A percentile compares a stretch with the other conserved stretches of the same genome.
phyloP scores from a whole-genome alignment of 2,329 filamentous ascomycete species.

The Colletotrichum truncatum region DNA sequence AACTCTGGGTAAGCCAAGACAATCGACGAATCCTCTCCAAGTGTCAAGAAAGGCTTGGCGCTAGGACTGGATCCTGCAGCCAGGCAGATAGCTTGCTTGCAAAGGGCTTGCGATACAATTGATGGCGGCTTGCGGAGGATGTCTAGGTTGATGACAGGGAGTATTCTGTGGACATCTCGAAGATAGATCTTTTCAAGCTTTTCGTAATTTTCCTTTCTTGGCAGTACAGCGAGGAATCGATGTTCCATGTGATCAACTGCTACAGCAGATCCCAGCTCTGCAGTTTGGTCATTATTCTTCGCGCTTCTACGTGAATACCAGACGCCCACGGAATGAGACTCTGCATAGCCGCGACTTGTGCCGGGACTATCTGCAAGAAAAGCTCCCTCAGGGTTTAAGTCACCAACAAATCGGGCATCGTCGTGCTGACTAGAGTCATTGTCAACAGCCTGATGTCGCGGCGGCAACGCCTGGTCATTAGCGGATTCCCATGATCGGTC shows the following conservation, averaged over 20 bases:
- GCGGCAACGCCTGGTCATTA: not conserved
- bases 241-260: slow-evolving; percentile 14
- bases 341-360: slow-evolving; percentile 17
- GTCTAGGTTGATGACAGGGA: slow-evolving; percentile 33
- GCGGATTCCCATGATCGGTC: not conserved
- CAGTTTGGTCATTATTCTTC: not conserved
- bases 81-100: slow-evolving; percentile 34
- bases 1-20: slow-evolving; percentile 28
- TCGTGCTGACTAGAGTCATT: slow-evolving; percentile 26
- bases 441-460: not conserved
- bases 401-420: slow-evolving; percentile 33
- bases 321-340: slow-evolving; percentile 27
- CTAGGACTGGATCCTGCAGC: slow-evolving; percentile 33
- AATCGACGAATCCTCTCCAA: slow-evolving; percentile 3
- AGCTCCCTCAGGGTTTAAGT: slow-evolving; percentile 35
- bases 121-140: slow-evolving; percentile 29
- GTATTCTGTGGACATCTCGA: slow-evolving; percentile 31
- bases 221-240: slow-evolving; percentile 19
- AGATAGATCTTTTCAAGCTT: slow-evolving; percentile 32
- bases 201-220: slow-evolving; percentile 21
- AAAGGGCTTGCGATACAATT: slow-evolving; percentile 30
- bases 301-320: slow-evolving; percentile 26
- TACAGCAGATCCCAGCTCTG: slow-evolving; percentile 11
- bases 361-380: slow-evolving; percentile 33
- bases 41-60: slow-evolving; percentile 30